Evolutionary conservation across 768 basidiomycete species (phyloP).

Genomic region (Phlebiopsis gigantea): DNA sequence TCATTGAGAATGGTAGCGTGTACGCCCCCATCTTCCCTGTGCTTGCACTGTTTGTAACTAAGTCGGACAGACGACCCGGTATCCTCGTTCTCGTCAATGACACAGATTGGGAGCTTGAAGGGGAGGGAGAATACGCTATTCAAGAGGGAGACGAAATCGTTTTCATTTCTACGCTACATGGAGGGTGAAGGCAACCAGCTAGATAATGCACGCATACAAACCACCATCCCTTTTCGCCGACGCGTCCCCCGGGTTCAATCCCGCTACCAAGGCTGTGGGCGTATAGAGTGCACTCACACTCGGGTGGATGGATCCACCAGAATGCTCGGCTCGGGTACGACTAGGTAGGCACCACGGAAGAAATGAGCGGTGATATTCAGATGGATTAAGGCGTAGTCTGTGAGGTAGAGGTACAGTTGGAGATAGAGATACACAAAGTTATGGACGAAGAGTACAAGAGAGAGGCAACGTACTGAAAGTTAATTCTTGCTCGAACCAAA

Average conservation of each 20-base stretch:
- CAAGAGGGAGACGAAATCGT: constrained; percentile 84
- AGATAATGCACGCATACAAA: no score
- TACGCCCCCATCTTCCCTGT: constrained; percentile 37
- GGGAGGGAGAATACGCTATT: constrained; percentile 81
- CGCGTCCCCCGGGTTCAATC: no score
- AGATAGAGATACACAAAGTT: not conserved
- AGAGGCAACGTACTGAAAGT: not conserved
- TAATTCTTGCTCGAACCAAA: not conserved
- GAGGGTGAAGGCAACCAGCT: constrained; percentile 53
- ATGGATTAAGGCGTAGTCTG: not conserved
- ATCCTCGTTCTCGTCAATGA: constrained; percentile 97
- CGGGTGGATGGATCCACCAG: no score
- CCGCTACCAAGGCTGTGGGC: no score
- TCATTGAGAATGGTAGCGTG: constrained; percentile 85
- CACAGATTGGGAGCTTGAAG: constrained; percentile 97
- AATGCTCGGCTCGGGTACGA: not conserved
- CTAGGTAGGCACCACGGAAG: not conserved
- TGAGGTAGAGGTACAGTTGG: not conserved
- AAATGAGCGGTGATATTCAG: not conserved
- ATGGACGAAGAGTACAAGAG: not conserved
- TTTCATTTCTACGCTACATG: constrained; percentile 95
- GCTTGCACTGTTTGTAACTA: not conserved
- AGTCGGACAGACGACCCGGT: constrained; percentile 73
- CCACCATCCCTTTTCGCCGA: no score
- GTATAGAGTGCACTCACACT: no score